Evolutionary conservation across 73 alveolate genomes (phyloP).

Genomic region (Paramecium pentaurelia): DNA sequence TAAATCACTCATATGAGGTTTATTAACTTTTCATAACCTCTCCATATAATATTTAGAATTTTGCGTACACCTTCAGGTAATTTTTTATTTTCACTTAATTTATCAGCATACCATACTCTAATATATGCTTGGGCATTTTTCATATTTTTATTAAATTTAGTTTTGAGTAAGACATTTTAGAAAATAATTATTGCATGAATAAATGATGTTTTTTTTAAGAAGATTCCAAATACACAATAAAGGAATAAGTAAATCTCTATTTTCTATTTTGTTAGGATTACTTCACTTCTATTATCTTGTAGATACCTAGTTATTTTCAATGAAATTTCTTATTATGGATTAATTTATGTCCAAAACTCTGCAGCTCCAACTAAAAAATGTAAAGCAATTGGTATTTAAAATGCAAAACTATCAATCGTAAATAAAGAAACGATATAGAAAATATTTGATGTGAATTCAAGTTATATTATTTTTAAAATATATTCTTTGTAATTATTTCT

Average conservation of each 20-base stretch:
- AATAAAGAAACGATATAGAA: not conserved
- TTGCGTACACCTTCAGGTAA: not conserved
- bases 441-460: constrained; percentile 9
- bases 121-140: not conserved
- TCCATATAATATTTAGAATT: not conserved
- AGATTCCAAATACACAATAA: not conserved
- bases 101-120: constrained; percentile 23
- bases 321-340: not conserved
- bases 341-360: not conserved
- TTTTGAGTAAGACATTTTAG: not conserved
- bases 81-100: not conserved
- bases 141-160: constrained; percentile 14
- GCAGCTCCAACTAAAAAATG: constrained; percentile 35
- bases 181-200: not conserved
- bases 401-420: not conserved
- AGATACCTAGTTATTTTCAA: not conserved
- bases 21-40: constrained; percentile 17
- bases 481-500: not conserved
- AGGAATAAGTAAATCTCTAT: not conserved
- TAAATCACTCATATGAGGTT: not conserved
- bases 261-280: not conserved
- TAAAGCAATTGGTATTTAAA: constrained; percentile 5
- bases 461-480: not conserved
- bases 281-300: not conserved
- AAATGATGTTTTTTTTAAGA: not conserved